Evolutionary conservation across 495 filamentous ascomycete genomes (phyloP), one percentile per base, ranked within the genome.

Genomic region (Trichoderma reesei): DNA sequence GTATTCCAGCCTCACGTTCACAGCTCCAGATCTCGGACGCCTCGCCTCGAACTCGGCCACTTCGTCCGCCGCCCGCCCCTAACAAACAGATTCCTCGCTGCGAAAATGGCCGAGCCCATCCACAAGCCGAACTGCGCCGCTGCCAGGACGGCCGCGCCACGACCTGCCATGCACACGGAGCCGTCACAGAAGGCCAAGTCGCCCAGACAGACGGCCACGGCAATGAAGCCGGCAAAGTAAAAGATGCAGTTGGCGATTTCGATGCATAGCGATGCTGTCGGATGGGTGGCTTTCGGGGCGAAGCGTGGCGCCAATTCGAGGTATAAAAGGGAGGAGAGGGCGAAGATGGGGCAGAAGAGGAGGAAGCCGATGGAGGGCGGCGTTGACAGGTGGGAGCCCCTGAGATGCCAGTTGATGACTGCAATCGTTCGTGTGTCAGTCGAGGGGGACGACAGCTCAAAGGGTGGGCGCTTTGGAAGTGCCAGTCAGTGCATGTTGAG

Each of bases 151-250:
- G 76, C 72, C 65, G 76, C 74, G 31, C 80, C 81, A 44, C 75
- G 76, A 7, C 79, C 80, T 7, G 77, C 73, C 18, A 69, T 71
- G 72, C 82, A 84, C 6, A 81, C 79, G 54, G 68, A 71, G 42
- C 80, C 81, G 26, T 76, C 73, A 73, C 82, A 84, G 74, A 80
- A 81, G 68, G 77, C 72, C 36, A 82, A 73, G 44, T 81, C 71
- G 61, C 78, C 77, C 59, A 93, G 74, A 72, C 86, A 86, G 5
- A 84, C 85, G 6, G 83, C 81, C 26, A 91, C 76, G 0, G 89
- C 88, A 69, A 91, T 80, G 72, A 88, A 92, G 41, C 89, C 89
- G 1, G 85, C 80, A 74, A 96, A 88, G 88, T 88, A 93, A 79
- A 94, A 90, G 62, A 92, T 74, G 73, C 84, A 83, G 62, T 90